phyloP scores from a whole-genome alignment of 2,329 filamentous ascomycete genomes.

The Claviceps capensis region DNA sequence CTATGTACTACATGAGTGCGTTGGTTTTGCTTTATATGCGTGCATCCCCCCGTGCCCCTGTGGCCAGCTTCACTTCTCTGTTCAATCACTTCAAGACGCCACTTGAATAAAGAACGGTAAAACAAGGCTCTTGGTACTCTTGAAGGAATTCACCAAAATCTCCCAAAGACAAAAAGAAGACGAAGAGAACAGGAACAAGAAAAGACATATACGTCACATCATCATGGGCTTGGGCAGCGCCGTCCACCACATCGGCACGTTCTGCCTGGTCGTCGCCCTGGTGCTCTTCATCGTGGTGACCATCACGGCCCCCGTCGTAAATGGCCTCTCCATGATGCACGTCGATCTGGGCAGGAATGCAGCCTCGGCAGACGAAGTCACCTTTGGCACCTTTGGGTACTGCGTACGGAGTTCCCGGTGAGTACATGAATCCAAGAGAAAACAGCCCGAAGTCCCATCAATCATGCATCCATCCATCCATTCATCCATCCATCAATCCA shows the following conservation, averaged over 20 bases:
- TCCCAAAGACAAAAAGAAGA: not conserved
- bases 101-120: not conserved
- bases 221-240: conserved; percentile 34
- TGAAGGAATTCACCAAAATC: too few relatives aligned
- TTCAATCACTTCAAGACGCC: not conserved
- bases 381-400: conserved; percentile 48
- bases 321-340: conserved; percentile 38
- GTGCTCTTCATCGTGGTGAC: conserved; percentile 44
- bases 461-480: too few relatives aligned
- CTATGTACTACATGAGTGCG: not conserved
- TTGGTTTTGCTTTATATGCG: conserved; percentile 6
- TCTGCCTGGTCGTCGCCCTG: conserved; percentile 40
- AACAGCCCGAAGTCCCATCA: not conserved
- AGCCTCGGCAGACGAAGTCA: conserved; percentile 23
- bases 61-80: not conserved
- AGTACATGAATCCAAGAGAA: conserved; percentile 3
- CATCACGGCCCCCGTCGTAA: conserved; percentile 45
- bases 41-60: not conserved
- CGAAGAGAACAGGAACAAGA: not conserved
- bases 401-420: conserved; percentile 26
- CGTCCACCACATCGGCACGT: conserved; percentile 43
- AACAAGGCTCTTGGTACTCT: too few relatives aligned
- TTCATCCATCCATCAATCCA: too few relatives aligned
- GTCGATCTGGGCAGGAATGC: conserved; percentile 30
- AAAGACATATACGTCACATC: not conserved